phyloP scores from a whole-genome alignment of 179 eudicot genomes.

The Carnegiea gigantea region DNA sequence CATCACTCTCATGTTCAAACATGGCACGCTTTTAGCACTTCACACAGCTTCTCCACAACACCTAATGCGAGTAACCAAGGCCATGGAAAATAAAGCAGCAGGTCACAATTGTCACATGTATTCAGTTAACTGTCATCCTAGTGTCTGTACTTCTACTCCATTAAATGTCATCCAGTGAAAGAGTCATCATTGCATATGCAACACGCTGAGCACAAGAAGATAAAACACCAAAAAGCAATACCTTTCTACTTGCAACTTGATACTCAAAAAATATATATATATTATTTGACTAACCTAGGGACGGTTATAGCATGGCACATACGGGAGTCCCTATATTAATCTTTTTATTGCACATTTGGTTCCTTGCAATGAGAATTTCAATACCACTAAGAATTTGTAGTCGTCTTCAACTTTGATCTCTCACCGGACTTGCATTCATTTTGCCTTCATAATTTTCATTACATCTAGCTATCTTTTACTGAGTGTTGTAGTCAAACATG shows the following conservation, averaged over 20 bases:
- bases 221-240: background rate
- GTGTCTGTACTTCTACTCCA: background rate
- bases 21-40: background rate
- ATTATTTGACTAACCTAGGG: background rate
- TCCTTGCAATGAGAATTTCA: background rate
- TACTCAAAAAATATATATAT: background rate
- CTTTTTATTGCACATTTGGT: background rate
- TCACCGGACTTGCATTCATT: background rate
- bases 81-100: background rate
- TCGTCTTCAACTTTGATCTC: background rate
- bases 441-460: background rate
- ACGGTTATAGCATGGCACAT: background rate
- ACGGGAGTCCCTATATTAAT: background rate
- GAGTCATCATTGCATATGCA: background rate
- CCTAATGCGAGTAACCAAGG: background rate
- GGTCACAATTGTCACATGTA: background rate
- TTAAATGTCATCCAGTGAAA: background rate
- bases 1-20: background rate
- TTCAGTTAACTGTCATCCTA: no score
- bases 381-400: background rate
- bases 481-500: background rate
- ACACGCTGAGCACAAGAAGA: background rate
- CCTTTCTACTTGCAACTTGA: background rate
- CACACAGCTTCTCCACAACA: no score
- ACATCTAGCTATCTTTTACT: background rate